These are phyloP conservation scores for Lactifluus piperatus DNA, from an alignment of 768 basidiomycete species.

Conservation along the genomic window DNA sequence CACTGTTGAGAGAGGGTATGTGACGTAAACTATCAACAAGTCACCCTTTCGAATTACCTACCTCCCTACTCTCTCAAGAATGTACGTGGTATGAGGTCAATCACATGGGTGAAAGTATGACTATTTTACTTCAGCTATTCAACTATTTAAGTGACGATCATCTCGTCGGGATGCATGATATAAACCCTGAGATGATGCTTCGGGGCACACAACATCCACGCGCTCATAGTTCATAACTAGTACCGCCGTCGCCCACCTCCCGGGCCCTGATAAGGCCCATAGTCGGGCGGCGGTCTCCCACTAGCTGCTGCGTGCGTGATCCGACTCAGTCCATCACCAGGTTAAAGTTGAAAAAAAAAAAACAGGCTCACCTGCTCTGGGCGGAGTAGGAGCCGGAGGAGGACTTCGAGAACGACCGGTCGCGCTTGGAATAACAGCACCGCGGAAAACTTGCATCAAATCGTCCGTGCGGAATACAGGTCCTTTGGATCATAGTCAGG, in stretches of 20 bases:
- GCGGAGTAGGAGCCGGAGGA: slow-evolving; percentile 38
- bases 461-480: slow-evolving; percentile 89
- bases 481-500: slow-evolving; percentile 38
- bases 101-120: background rate
- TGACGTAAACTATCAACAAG: too few relatives aligned
- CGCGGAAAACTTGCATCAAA: slow-evolving; percentile 76
- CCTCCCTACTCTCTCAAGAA: too few relatives aligned
- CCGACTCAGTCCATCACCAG: background rate
- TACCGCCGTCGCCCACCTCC: slow-evolving; percentile 23
- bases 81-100: background rate
- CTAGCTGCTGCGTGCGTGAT: slow-evolving; percentile 35
- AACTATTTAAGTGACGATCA: background rate
- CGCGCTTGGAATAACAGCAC: slow-evolving; percentile 68
- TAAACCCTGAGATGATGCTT: background rate
- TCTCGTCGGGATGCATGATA: background rate
- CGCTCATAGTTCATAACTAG: background rate
- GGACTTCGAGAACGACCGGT: slow-evolving; percentile 42
- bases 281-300: slow-evolving; percentile 77
- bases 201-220: background rate
- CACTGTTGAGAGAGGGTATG: too few relatives aligned
- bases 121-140: slow-evolving; percentile 10
- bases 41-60: too few relatives aligned
- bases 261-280: slow-evolving; percentile 81
- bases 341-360: background rate
- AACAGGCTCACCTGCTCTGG: slow-evolving; percentile 35